phyloP scores from a whole-genome alignment of 805 yeast species.

The Wickerhamomyces mucosus region DNA sequence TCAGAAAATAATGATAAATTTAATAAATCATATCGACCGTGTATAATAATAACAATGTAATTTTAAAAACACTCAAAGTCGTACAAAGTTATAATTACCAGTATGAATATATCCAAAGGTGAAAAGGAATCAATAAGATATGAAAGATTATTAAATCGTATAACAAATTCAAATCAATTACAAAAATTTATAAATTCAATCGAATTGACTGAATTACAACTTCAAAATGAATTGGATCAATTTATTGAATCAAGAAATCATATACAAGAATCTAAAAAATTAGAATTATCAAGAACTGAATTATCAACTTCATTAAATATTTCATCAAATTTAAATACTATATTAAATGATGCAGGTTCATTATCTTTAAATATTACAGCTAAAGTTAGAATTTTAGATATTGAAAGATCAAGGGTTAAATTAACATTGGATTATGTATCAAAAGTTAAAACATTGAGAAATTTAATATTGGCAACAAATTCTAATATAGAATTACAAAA shows the following conservation, averaged over 20 bases:
- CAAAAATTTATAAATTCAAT: conserved; percentile 17
- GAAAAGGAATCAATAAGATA: no score
- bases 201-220: conserved; percentile 15
- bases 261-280: conserved; percentile 24
- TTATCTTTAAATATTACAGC: conserved; percentile 60
- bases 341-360: conserved; percentile 51
- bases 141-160: conserved; percentile 15
- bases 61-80: no score
- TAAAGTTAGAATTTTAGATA: conserved; percentile 59
- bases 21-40: no score
- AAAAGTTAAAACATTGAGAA: conserved; percentile 56
- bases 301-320: conserved; percentile 49
- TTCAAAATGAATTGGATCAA: conserved; percentile 16
- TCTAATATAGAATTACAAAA: conserved; percentile 59
- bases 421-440: conserved; percentile 55
- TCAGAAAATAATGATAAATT: no score
- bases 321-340: conserved; percentile 45
- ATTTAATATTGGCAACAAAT: conserved; percentile 53
- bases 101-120: no score
- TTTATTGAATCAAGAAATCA: conserved; percentile 19
- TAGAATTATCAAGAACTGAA: conserved; percentile 55
- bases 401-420: conserved; percentile 56
- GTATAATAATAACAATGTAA: no score
- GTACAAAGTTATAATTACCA: no score
- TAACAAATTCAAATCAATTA: conserved; percentile 16